These are phyloP conservation scores for Asterochloris sp. DNA, from an alignment of 139 green algal species.

Conservation along the genomic window DNA sequence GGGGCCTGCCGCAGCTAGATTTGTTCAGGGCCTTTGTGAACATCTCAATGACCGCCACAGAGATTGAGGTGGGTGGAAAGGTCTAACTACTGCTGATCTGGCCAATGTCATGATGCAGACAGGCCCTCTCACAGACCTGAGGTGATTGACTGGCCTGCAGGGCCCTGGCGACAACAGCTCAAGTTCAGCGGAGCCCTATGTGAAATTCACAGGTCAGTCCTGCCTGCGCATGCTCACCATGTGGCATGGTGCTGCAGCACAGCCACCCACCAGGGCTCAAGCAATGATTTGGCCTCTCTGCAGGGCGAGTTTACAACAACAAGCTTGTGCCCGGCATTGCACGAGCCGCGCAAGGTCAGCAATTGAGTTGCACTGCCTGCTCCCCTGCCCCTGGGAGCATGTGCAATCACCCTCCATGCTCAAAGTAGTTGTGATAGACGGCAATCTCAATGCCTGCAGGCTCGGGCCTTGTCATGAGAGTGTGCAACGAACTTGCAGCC, in stretches of 20 bases:
- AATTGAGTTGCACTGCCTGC: background rate
- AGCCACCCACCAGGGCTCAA: no score
- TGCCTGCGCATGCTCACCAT: no score
- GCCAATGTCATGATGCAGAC: no score
- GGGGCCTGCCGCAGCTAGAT: no score
- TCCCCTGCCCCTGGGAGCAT: background rate
- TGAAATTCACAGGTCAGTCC: constrained; percentile 1
- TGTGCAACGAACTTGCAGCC: constrained; percentile 1
- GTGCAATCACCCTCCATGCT: background rate
- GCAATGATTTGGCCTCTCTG: no score
- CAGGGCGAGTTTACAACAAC: constrained; percentile 13
- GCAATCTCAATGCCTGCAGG: background rate
- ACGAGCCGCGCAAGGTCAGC: constrained; percentile 14
- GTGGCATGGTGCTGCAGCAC: no score
- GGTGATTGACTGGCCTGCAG: background rate
- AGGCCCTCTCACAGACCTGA: no score
- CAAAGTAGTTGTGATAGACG: background rate
- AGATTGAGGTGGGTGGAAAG: no score
- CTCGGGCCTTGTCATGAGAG: background rate
- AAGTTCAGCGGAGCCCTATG: constrained; percentile 4
- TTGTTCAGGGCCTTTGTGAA: no score
- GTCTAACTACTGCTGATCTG: no score
- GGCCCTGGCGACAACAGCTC: constrained; percentile 14
- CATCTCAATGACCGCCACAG: no score
- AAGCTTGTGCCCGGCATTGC: constrained; percentile 4